Evolutionary conservation across 2,329 filamentous ascomycete species (phyloP), one percentile per base, ranked within the genome.

Genomic region (Fusarium haematococcum): DNA sequence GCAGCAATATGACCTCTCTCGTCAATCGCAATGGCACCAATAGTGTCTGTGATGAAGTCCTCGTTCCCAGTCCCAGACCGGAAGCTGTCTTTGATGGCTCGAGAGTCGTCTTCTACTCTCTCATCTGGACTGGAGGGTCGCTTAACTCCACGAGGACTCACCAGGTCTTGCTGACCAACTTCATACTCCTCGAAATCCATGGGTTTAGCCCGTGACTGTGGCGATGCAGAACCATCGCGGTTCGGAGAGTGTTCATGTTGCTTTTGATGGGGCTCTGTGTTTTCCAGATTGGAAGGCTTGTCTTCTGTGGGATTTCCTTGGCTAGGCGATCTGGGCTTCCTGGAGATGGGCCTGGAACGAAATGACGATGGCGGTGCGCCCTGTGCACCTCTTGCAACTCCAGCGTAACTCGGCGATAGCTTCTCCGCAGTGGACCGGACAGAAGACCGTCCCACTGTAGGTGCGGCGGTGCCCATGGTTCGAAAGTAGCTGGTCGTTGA

Each of bases 21-120:
- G 79, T 99, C 97, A 73, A 99, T 92, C 13, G 95, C 97, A 79
- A 99, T 98, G 32, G 95, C 97, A 52, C 97, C 97, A 68, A 99
- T 95, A 14, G 97, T 99, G 85, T 99, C 97, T 4, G 93, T 97
- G 77, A 99, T 89, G 30, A 83, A 88, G 78, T 93, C 89, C 71
- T 94, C 91, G 25, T 81, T 77, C 23, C 79, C 75, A 59, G 74
- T 67, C 27, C 67, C 63, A 27, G 72, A 67, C 39, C 64, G 71
- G 67, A 77, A 73, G 32, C 62, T 73, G 57, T 76, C 71, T 65
- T 77, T 76, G 62, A 43, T 66, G n/a, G 25, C 43, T 63, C 56
- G 64, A 67, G 58, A 62, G 56, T 75, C 60, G 39, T 61, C 25
- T 16, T 64, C 54, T 43, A 35, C 70, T 60, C 63, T 68, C 30